Evolutionary conservation across 306 rosid genomes (phyloP), one percentile per base, ranked within the genome.

Genomic region (Begonia peltatifolia): DNA sequence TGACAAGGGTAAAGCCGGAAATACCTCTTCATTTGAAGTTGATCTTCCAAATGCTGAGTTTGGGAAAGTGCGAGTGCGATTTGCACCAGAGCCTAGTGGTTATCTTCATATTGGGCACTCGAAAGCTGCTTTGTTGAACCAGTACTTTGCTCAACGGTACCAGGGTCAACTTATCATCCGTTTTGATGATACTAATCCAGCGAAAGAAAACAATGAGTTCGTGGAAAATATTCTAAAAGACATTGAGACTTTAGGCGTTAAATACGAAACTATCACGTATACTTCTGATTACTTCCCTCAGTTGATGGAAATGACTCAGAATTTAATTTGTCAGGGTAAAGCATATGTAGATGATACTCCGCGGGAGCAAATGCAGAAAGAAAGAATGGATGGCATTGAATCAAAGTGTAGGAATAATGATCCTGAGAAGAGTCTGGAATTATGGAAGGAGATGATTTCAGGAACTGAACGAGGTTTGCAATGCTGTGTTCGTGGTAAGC

Each of bases 31-130:
- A 25, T 68, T 63, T 12, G 94, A 85, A 67, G 65, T 90, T 53
- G 99, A 90, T 67, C 99, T 90, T 74, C 99, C 95, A 17, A 83
- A 67, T 49, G 95, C 86, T 13, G 92, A 86, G 84, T 9, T 79
- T 73, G 99, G 99, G 72, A 86, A 80, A 56, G 99, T 90, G 54
- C 54, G 75, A 41, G 12, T 86, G 81, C 75, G 99, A 44, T 90
- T 90, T 71, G 99, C 99, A 0, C 99, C 94, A 1, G 99, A 90
- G 61, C 99, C 99, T 13, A 90, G 99, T 59, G 99, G 95, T 57
- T 90, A 72, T 75, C 95, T 90, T 67, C 99, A 86, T 62, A 90
- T 90, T 71, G 99, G 99, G 60, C 99, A 90, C 78, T 71, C 99
- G 10, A 90, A 86, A 77, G 99, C 99, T 12, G 99, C 88, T 8